These are phyloP conservation scores for Solanum chaucha DNA, from an alignment of 257 asterid genomes.

Conservation along the genomic window DNA sequence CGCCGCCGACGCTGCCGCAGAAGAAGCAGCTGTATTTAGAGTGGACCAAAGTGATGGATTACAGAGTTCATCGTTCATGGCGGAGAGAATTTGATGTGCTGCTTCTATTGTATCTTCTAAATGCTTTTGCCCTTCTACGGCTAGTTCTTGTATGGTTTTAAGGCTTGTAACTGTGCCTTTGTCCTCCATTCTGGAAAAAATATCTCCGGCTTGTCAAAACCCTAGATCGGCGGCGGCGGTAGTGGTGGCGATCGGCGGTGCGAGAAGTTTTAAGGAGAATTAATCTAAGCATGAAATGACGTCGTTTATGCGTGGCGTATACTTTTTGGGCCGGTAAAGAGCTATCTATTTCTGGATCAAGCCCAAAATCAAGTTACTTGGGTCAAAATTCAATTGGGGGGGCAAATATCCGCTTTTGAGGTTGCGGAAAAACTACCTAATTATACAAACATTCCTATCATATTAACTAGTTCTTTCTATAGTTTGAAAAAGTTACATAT, in stretches of 20 bases:
- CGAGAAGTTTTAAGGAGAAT: neutral
- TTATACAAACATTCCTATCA: too few relatives aligned
- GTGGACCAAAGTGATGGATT: slow-evolving; percentile 70
- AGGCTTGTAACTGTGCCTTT: slow-evolving; percentile 1
- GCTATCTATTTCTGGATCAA: neutral
- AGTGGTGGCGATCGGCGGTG: neutral
- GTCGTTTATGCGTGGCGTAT: neutral
- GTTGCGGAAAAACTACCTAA: neutral
- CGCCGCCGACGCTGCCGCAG: neutral
- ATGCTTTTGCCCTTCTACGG: slow-evolving; percentile 57
- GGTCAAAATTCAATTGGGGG: neutral
- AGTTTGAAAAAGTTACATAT: too few relatives aligned
- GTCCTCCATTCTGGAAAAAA: slow-evolving; percentile 24
- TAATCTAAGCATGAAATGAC: neutral
- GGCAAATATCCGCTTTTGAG: too few relatives aligned
- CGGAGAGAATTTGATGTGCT: slow-evolving; percentile 61
- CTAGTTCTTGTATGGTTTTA: slow-evolving; percentile 42
- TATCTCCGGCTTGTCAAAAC: neutral
- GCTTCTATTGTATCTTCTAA: slow-evolving; percentile 68
- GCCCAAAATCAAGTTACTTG: neutral
- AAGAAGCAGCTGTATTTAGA: neutral
- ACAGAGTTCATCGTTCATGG: slow-evolving; percentile 90
- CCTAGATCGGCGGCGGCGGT: neutral
- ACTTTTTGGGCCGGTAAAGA: neutral
- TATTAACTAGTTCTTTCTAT: too few relatives aligned